phyloP scores from a whole-genome alignment of 2,329 filamentous ascomycete species.

The Fusarium incarnatum region DNA sequence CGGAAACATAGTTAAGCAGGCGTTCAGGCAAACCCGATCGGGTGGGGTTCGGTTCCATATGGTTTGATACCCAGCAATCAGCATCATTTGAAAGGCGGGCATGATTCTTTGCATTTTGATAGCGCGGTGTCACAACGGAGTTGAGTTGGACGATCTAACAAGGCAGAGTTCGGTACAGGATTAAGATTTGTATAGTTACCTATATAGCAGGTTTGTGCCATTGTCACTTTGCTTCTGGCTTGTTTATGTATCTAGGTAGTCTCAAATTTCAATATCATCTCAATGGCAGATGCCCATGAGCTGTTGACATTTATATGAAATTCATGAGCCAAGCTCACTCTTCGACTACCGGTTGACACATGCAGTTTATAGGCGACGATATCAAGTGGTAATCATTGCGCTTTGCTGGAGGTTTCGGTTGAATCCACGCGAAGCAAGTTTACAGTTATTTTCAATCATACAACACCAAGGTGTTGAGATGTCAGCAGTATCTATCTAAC shows the following conservation, averaged over 20 bases:
- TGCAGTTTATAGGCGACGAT: background rate
- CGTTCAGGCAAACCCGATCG: slow-evolving; percentile 47
- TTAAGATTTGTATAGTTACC: slow-evolving; percentile 2
- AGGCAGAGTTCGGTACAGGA: slow-evolving; percentile 19
- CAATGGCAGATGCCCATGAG: background rate
- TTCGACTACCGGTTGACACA: background rate
- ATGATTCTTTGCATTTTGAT: slow-evolving; percentile 46
- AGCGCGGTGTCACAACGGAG: slow-evolving; percentile 45
- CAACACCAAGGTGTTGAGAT: slow-evolving; percentile 51
- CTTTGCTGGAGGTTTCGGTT: background rate
- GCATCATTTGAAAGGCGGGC: slow-evolving; percentile 45
- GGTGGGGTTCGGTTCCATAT: slow-evolving; percentile 37
- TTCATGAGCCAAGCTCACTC: background rate
- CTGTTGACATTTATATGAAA: background rate
- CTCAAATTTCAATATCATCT: slow-evolving; percentile 38
- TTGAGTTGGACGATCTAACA: slow-evolving; percentile 35
- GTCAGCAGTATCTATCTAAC: slow-evolving; percentile 98
- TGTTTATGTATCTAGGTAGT: slow-evolving; percentile 34
- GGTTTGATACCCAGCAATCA: slow-evolving; percentile 52
- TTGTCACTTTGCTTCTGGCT: slow-evolving; percentile 23
- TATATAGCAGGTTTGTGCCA: slow-evolving; percentile 31
- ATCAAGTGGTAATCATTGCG: background rate
- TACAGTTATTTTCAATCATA: background rate
- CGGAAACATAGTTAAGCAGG: slow-evolving; percentile 44
- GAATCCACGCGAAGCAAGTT: background rate